Base-by-base conservation (phyloP, 805 yeast genomes). In the Candida pseudoglaebosa region DNA sequence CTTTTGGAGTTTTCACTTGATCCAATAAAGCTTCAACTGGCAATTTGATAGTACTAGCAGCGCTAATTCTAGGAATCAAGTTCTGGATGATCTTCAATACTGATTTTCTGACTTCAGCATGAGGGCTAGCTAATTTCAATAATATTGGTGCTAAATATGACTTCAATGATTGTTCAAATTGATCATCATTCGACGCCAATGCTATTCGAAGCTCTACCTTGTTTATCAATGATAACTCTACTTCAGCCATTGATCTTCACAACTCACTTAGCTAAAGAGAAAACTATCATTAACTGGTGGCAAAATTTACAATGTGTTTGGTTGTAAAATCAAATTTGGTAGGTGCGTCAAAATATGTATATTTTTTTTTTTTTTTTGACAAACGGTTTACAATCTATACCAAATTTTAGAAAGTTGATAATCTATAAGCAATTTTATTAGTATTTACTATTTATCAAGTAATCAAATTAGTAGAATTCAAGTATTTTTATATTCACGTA, bases 141-240 rank as follows among this genome's bases (percentile, higher is more conserved):
- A 91, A 61, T 19, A 91, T 54, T 1, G 99, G 96, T 1, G 87
- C 72, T 31, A 91, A 67, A 52, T 83, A 91, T 1, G 75, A 59
- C 8, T 70, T 68, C 29, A 93, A 56, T 4, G 81, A 61, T 2
- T 72, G 53, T 52, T 84, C 81, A 39, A 89, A 73, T 51, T 83
- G 84, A 2, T 61, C 70, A 34, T 82, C 84, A 0, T 81, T 67
- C 35, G 75, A 77, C 0, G 97, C 86, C 30, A 91, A 63, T 1
- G 95, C 91, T 14, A 91, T 69, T 28, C 87, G 68, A 35, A 90
- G 73, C 57, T 90, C 97, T 1, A 86, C 96, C 54, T 81, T 84
- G 50, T 81, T 80, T 28, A 86, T 71, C 40, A 85, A 61, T 1
- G 74, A 69, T 34, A 80, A 58, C 51, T 86, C 95, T 26, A 72